Evolutionary conservation across 306 rosid genomes (phyloP), one percentile per base, ranked within the genome.

Genomic region (Cajanus cajan): DNA sequence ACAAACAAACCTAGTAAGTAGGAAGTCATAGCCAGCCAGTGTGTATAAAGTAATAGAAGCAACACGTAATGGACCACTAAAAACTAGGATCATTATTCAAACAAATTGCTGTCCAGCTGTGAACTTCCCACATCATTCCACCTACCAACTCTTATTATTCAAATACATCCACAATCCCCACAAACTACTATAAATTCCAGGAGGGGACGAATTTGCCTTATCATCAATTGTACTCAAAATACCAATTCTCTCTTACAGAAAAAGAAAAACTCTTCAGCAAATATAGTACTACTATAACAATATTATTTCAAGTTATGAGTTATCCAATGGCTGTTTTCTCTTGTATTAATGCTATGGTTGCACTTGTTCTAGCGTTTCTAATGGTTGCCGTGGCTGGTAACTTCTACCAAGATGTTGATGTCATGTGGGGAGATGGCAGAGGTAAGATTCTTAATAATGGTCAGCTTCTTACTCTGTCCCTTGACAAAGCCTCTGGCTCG

Each of bases 391-490:
- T 12, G 39, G 78, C 81, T 48, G 77, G 74, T 0, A 88, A 85
- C 79, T 81, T 92, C 8, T 15, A 85, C 83, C 68, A 87, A 73
- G 85, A 90, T 31, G 79, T 90, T 58, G 90, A 86, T 58, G 44
- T 90, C 48, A 90, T 85, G 2, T 92, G 97, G 97, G 94, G 94
- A 8, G 82, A 88, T 74, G 93, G 93, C 14, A 89, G 93, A 33
- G 94, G 85, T 19, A 84, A 78, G 62, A 80, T 85, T 40, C n/a
- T 88, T 34, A 84, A 78, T 52, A 87, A 81, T 45, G 97, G 94
- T 44, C 68, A 90, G 66, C 69, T 88, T 10, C 87, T 92, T 25
- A 79, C 93, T 34, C 87, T 92, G 68, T 87, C 94, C 8, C 91
- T 92, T 12, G 97, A 92, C 59, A 82, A 19, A 4, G 39, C 76